Percentiles rank a stretch among this genome's conserved stretches.
phyloP scores from a whole-genome alignment of 2,329 filamentous ascomycete species.

The Aspergillus costaricaensis region DNA sequence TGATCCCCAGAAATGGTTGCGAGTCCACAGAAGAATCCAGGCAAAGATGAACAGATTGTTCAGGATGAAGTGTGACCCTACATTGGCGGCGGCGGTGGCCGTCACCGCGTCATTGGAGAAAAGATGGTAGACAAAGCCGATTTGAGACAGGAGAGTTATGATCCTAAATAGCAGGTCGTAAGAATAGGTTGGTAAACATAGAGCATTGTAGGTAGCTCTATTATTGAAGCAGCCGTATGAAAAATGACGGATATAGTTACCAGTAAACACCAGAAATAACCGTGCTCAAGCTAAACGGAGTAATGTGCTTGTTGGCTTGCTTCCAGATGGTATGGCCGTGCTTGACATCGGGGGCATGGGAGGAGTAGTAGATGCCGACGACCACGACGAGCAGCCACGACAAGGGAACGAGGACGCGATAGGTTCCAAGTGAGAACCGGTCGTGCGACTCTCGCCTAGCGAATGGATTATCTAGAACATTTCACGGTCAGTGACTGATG shows the following conservation, averaged over 20 bases:
- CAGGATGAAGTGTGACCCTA: constrained; percentile 80
- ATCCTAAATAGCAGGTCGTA: constrained; percentile 54
- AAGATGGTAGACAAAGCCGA: constrained; percentile 73
- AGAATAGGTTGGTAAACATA: constrained; percentile 1
- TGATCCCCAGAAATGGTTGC: constrained; percentile 71
- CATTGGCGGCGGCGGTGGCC: constrained; percentile 70
- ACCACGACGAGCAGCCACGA: constrained; percentile 75
- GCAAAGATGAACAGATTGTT: constrained; percentile 82
- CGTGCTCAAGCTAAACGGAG: constrained; percentile 74
- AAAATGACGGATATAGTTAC: constrained; percentile 46
- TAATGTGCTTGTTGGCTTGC: constrained; percentile 66
- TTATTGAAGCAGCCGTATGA: neutral
- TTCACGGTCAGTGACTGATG: neutral
- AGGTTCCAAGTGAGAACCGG: constrained; percentile 63
- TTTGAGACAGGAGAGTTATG: constrained; percentile 72
- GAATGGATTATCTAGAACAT: constrained; percentile 65
- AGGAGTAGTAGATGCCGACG: constrained; percentile 72
- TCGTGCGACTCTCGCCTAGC: constrained; percentile 67
- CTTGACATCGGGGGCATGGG: constrained; percentile 64
- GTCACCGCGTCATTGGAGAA: constrained; percentile 67
- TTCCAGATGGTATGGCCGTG: constrained; percentile 70
- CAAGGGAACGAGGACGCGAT: constrained; percentile 73
- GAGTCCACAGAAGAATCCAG: constrained; percentile 82
- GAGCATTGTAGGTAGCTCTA: neutral
- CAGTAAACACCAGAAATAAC: constrained; percentile 71